A percentile compares a stretch with the other conserved stretches of the same genome.
Evolutionary conservation across 192 early-diverging fungal species (phyloP).

Genomic region (Geosiphon pyriformis): DNA sequence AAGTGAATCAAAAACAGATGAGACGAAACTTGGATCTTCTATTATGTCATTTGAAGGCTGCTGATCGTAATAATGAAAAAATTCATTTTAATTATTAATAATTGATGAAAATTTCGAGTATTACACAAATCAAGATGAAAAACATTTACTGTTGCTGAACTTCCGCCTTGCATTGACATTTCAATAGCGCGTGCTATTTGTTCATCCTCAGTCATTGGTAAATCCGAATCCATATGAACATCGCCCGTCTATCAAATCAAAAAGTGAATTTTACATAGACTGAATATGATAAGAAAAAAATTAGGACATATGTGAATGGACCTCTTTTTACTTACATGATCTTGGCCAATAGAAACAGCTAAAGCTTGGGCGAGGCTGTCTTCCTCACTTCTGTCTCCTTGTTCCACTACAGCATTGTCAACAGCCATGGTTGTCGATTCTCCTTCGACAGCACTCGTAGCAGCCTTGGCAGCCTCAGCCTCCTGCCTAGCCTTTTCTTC

Average conservation of each 20-base stretch:
- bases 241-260: slow-evolving; percentile 40
- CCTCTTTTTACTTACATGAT: slow-evolving; percentile 24
- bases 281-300: too few relatives aligned
- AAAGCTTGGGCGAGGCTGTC: slow-evolving; percentile 63
- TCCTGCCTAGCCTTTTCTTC: slow-evolving; percentile 92
- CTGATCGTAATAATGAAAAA: neutral
- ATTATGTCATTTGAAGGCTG: neutral
- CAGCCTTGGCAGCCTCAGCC: slow-evolving; percentile 44
- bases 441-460: slow-evolving; percentile 21
- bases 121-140: neutral
- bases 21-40: neutral
- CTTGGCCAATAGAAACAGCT: slow-evolving; percentile 59
- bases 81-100: neutral
- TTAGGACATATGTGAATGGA: neutral
- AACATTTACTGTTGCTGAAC: neutral
- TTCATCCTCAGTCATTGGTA: slow-evolving; percentile 62
- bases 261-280: too few relatives aligned
- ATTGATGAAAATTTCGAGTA: neutral
- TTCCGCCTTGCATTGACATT: slow-evolving; percentile 61
- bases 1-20: neutral
- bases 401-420: slow-evolving; percentile 22
- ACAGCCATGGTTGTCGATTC: slow-evolving; percentile 33
- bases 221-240: slow-evolving; percentile 56
- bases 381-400: slow-evolving; percentile 43
- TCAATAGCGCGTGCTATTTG: slow-evolving; percentile 65